Percentiles rank a stretch among this genome's conserved stretches.
Conservation (phyloP, 139 green algal genomes). For the Pleodorina starrii region DNA sequence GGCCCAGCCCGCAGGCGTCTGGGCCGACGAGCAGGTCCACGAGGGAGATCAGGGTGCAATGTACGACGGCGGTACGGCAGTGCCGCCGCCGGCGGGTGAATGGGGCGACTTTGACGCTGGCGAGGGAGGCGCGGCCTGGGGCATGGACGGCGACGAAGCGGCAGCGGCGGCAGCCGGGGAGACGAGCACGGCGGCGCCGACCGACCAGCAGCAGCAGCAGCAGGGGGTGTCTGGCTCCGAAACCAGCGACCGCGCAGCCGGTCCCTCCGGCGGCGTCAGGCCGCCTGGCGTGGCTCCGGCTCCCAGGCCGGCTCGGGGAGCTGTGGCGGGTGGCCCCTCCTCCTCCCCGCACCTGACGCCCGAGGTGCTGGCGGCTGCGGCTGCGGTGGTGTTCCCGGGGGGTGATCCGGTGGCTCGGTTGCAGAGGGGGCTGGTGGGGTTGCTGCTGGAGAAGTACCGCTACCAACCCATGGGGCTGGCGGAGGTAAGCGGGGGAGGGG, state of each 20-base stretch:
- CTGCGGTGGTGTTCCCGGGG: background rate
- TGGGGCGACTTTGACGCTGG: background rate
- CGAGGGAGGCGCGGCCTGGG: background rate
- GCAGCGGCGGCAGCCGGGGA: background rate
- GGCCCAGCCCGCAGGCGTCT: no score
- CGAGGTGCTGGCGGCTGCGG: background rate
- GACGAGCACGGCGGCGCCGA: background rate
- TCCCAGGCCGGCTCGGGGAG: no score
- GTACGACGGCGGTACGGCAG: background rate
- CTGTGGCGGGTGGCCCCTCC: no score
- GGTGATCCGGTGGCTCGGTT: background rate
- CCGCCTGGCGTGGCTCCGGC: no score
- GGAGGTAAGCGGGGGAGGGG: background rate
- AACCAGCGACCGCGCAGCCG: background rate
- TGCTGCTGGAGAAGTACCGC: background rate
- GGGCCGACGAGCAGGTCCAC: no score
- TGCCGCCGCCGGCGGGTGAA: background rate
- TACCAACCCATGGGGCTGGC: background rate
- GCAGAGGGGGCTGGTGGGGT: background rate
- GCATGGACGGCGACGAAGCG: background rate
- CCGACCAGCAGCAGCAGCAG: background rate
- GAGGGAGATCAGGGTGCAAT: no score
- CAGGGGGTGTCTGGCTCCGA: background rate
- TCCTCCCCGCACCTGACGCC: background rate
- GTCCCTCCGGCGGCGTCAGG: background rate